phyloP scores from a whole-genome alignment of 805 yeast genomes.

The Wickerhamomyces sydowiorum region DNA sequence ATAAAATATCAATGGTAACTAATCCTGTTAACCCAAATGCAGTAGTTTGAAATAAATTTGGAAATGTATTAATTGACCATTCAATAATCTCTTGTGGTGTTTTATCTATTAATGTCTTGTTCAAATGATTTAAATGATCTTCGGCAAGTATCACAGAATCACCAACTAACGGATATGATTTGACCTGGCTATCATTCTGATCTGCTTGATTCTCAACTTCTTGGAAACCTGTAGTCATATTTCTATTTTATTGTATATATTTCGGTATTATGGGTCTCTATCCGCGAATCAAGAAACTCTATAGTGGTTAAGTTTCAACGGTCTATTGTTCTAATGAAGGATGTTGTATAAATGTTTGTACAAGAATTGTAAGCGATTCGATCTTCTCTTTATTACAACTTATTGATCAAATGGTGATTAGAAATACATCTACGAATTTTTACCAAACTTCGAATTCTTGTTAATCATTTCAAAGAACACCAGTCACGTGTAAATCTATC shows the following conservation, averaged over 20 bases:
- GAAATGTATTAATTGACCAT: constrained; percentile 85
- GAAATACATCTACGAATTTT: neutral
- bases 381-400: neutral
- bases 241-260: neutral
- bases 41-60: constrained; percentile 81
- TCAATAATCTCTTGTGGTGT: constrained; percentile 67
- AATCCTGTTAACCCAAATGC: constrained; percentile 94
- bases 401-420: neutral
- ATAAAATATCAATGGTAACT: constrained; percentile 78
- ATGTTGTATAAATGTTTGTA: neutral
- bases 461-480: too few species aligned
- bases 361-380: neutral
- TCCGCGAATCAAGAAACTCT: neutral
- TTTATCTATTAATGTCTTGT: constrained; percentile 44
- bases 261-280: neutral
- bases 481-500: neutral
- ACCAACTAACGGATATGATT: neutral
- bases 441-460: neutral
- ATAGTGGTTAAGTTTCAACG: neutral
- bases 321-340: neutral
- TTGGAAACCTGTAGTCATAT: too few species aligned
- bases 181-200: neutral
- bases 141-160: constrained; percentile 30
- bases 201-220: too few species aligned
- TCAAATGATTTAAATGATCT: constrained; percentile 61